A percentile compares a stretch with the other conserved stretches of the same genome.
Conservation (phyloP, 2,329 filamentous ascomycete species). For the Ceratocystis cubensis region DNA sequence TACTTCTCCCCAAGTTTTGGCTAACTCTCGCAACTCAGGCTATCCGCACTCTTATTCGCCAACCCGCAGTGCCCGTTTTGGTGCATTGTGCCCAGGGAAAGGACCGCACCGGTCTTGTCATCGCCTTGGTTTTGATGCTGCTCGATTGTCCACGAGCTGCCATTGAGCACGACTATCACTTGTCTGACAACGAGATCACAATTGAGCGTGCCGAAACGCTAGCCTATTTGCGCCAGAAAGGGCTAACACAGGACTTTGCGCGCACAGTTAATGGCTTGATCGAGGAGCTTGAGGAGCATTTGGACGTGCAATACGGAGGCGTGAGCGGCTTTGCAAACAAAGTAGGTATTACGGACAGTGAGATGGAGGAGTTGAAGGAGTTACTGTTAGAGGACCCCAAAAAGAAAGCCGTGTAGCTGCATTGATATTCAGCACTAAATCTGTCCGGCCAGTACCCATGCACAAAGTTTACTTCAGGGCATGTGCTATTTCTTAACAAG, state of each 20-base stretch:
- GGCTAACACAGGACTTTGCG: conserved; percentile 61
- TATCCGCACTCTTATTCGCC: conserved; percentile 4
- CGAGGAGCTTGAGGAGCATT: conserved; percentile 41
- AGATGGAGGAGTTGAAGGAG: conserved; percentile 33
- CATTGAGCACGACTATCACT: conserved; percentile 59
- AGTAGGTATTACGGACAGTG: conserved; percentile 43
- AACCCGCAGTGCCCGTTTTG: conserved; percentile 44
- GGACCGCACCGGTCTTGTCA: conserved; percentile 59
- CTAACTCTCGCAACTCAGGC: neutral
- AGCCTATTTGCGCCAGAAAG: conserved; percentile 56
- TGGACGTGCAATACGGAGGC: conserved; percentile 52
- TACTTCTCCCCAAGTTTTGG: too few relatives aligned
- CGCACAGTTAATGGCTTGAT: conserved; percentile 54
- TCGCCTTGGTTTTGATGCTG: conserved; percentile 55
- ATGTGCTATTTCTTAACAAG: neutral
- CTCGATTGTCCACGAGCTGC: conserved; percentile 44
- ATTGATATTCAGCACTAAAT: too few relatives aligned
- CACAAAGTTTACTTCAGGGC: conserved; percentile 6
- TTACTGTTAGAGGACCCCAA: conserved; percentile 27
- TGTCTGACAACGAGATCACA: conserved; percentile 48
- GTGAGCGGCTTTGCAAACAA: conserved; percentile 50
- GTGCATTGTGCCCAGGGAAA: conserved; percentile 86
- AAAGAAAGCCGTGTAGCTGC: neutral
- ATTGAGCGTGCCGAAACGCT: conserved; percentile 51
- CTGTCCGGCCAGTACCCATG: neutral